Percentiles rank a stretch among this genome's conserved stretches.
Evolutionary conservation across 2,329 filamentous ascomycete genomes (phyloP).

Genomic region (Leptographium lundbergii): DNA sequence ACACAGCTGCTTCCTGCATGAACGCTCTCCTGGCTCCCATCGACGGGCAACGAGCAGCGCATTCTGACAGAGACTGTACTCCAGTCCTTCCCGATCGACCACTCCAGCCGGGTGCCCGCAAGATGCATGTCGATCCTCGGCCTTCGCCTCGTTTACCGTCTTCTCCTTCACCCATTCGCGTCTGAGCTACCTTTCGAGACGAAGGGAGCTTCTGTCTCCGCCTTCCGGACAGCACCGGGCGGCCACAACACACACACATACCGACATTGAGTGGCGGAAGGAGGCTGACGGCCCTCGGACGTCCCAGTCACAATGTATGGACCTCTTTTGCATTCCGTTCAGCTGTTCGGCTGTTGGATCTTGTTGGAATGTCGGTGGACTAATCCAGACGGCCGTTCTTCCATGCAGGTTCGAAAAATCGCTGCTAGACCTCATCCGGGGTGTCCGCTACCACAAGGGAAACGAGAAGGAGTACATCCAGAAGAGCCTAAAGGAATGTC

Average conservation of each 20-base stretch:
- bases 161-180: not conserved
- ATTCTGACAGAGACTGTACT: not conserved
- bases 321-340: not conserved
- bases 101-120: not conserved
- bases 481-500: constrained; percentile 87
- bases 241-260: not conserved
- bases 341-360: no score
- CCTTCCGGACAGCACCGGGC: not conserved
- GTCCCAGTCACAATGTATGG: not conserved
- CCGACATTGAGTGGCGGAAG: not conserved
- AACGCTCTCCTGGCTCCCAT: not conserved
- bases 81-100: not conserved
- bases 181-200: not conserved
- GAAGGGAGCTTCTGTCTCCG: not conserved
- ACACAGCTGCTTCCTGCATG: not conserved
- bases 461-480: constrained; percentile 93
- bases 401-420: constrained; percentile 89
- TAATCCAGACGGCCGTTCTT: not conserved
- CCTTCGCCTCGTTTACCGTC: not conserved
- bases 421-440: constrained; percentile 94
- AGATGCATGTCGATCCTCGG: constrained; percentile 1
- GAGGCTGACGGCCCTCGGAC: not conserved
- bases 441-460: constrained; percentile 88
- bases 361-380: no score
- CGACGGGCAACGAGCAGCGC: not conserved